Conservation (phyloP, 495 filamentous ascomycete genomes). For the Chaetomidium leptoderma region DNA sequence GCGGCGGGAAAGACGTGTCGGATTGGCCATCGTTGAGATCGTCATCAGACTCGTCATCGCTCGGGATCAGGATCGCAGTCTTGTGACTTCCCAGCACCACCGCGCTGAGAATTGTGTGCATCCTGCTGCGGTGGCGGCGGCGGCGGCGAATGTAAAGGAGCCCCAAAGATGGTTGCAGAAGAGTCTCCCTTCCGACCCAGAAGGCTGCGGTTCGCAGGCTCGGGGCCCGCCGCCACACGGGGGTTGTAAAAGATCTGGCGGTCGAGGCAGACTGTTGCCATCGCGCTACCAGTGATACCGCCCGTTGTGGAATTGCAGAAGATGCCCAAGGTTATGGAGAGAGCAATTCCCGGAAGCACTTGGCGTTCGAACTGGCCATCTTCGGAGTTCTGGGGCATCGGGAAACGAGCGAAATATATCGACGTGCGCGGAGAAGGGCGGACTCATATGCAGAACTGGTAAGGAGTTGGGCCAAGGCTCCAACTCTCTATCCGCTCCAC, state of each 20-base stretch:
- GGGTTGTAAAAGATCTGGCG: conserved; percentile 21
- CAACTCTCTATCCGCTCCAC: conserved; percentile 8
- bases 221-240: conserved; percentile 3
- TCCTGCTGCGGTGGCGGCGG: conserved; percentile 16
- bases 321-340: conserved; percentile 6
- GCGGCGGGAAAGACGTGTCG: too few species aligned
- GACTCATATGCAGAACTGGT: background rate
- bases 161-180: conserved; percentile 18
- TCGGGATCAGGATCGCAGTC: conserved; percentile 14
- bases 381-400: too few species aligned
- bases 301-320: conserved; percentile 15
- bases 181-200: conserved; percentile 6
- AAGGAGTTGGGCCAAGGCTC: conserved; percentile 14
- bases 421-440: too few species aligned
- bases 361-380: too few species aligned
- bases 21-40: conserved; percentile 17
- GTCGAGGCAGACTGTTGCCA: conserved; percentile 15
- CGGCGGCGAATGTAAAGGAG: conserved; percentile 17
- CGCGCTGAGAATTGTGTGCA: too few species aligned
- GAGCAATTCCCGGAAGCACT: conserved; percentile 8
- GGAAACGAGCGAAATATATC: too few species aligned
- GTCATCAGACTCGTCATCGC: conserved; percentile 22
- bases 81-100: conserved; percentile 10
- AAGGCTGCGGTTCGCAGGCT: too few species aligned
- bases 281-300: conserved; percentile 11